A percentile compares a stretch with the other conserved stretches of the same genome.
Evolutionary conservation across 768 basidiomycete genomes (phyloP).

Genomic region (Termitomyces bulborhizus): DNA sequence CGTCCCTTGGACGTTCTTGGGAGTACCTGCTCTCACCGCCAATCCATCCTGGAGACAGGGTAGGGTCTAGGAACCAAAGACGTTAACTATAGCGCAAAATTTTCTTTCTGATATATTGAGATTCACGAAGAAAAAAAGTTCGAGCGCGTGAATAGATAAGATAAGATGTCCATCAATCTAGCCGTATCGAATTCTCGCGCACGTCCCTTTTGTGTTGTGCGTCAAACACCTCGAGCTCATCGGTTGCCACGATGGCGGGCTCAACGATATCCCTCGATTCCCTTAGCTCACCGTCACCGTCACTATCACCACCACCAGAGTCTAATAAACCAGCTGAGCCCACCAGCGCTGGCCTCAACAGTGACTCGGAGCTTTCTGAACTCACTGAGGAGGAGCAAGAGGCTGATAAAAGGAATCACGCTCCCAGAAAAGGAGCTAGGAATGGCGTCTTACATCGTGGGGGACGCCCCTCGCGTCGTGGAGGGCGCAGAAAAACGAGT

Average conservation of each 20-base stretch:
- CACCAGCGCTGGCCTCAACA: slow-evolving; percentile 40
- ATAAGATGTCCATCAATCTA: slow-evolving; percentile 27
- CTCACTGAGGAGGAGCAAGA: slow-evolving; percentile 80
- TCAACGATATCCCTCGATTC: slow-evolving; percentile 61
- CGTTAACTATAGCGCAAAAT: no score
- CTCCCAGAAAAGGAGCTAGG: slow-evolving; percentile 17
- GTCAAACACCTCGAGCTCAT: slow-evolving; percentile 17
- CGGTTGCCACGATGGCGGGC: slow-evolving; percentile 39
- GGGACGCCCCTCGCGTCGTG: slow-evolving; percentile 17
- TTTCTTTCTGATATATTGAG: no score
- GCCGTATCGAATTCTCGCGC: slow-evolving; percentile 23
- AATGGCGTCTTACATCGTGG: slow-evolving; percentile 12
- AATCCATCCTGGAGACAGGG: no score
- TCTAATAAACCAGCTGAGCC: slow-evolving; percentile 16
- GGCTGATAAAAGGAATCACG: slow-evolving; percentile 23
- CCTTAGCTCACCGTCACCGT: slow-evolving; percentile 63
- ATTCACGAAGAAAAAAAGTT: not conserved
- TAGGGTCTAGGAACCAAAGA: no score
- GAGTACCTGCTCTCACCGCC: no score
- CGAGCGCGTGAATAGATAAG: slow-evolving; percentile 17
- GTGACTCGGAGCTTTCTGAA: slow-evolving; percentile 75
- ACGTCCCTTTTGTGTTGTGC: slow-evolving; percentile 28
- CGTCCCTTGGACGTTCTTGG: no score
- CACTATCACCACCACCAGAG: slow-evolving; percentile 31
- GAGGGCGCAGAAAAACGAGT: slow-evolving; percentile 25